These are phyloP conservation scores for Calonectria fujianensis DNA, from an alignment of 2,329 filamentous ascomycete species.

Conservation along the genomic window DNA sequence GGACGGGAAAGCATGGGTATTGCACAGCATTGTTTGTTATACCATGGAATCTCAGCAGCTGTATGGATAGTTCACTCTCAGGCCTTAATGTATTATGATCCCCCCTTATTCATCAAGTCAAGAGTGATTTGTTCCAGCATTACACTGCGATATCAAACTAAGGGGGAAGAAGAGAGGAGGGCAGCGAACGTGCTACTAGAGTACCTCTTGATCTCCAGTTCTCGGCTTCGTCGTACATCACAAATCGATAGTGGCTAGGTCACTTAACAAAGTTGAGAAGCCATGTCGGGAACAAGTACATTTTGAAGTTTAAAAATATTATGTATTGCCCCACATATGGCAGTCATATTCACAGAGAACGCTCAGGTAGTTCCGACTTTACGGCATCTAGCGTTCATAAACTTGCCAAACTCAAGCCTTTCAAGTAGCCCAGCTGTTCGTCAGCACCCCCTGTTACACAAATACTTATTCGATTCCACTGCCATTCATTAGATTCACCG, in stretches of 20 bases:
- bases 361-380: neutral
- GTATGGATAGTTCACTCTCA: constrained; percentile 29
- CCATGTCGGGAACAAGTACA: neutral
- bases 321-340: neutral
- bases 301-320: neutral
- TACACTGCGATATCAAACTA: neutral
- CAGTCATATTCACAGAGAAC: neutral
- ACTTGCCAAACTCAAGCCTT: neutral
- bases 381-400: neutral
- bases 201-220: neutral
- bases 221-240: neutral
- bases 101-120: constrained; percentile 10
- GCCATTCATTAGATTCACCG: neutral
- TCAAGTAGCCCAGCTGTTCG: no score
- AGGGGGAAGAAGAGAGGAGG: neutral
- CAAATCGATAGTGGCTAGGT: neutral
- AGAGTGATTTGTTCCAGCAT: neutral
- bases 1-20: constrained; percentile 42
- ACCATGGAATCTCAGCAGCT: constrained; percentile 22
- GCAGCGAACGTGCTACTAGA: neutral
- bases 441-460: no score
- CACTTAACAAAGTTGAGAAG: neutral
- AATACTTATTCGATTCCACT: neutral
- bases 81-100: constrained; percentile 35
- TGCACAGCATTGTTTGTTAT: constrained; percentile 43